Evolutionary conservation across 768 basidiomycete species (phyloP), one percentile per base, ranked within the genome.

Genomic region (Mycena maculata): DNA sequence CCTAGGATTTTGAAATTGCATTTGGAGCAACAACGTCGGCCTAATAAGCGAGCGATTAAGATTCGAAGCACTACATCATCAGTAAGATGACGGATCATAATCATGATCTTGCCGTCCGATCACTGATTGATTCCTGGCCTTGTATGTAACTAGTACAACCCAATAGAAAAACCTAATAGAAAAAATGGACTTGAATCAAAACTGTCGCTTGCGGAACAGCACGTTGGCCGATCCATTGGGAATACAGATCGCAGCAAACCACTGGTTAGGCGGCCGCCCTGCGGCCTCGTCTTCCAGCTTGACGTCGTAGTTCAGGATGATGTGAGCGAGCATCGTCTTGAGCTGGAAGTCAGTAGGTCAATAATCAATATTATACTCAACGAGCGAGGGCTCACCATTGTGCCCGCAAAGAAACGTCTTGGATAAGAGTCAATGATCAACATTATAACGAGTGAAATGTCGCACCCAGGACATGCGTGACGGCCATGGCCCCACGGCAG

Each of bases 401-500:
- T 54, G 8, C 55, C 45, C 4, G 66, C 66, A 30, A 68, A 68
- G 39, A 62, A 62, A 42, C 66, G 27, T 11, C 60, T 49, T n/a
- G 20, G 38, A 30, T 41, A 39, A 33, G 30, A 4, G 15, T 31
- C 10, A 50, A 50, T 31, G 27, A 30, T 18, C 5, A 13, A 22
- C 16, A 30, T 30, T 30, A 18, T 28, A 50, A 28, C 11, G 10
- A 36, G 18, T n/a, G 78, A 80, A 36, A 83, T 67, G 65, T 84
- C 84, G 65, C 84, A 84, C 81, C 48, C 23, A 82, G 60, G 23
- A 83, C 71, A 71, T 81, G 67, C 53, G 36, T 68, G 67, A n/a
- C 55, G 49, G 6, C 67, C 67, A 18, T 68, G 67, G 13, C 67
- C 67, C 48, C 61, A 68, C 8, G 67, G 36, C 20, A 68, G 57